Evolutionary conservation across 495 filamentous ascomycete genomes (phyloP).

Genomic region (Achaetomiella virescens): DNA sequence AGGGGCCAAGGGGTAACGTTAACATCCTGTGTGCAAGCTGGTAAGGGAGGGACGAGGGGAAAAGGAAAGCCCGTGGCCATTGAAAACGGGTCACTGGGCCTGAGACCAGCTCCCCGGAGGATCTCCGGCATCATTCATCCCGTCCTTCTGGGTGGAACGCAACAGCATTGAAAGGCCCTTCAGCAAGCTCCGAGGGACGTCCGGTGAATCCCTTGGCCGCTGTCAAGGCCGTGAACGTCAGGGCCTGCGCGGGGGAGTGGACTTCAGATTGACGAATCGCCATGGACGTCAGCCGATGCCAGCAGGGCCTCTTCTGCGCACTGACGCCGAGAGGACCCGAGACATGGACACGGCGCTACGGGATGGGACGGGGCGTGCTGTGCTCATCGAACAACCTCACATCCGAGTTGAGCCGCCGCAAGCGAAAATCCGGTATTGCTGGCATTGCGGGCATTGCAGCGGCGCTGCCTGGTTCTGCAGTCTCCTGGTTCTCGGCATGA

Average conservation of each 20-base stretch:
- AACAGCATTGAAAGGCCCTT: too few relatives aligned
- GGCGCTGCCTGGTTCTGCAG: conserved; percentile 1
- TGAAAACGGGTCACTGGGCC: too few relatives aligned
- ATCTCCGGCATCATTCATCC: too few relatives aligned
- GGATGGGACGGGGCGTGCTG: not conserved
- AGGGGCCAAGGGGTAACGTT: too few relatives aligned
- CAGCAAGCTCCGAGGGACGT: too few relatives aligned
- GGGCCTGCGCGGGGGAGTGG: not conserved
- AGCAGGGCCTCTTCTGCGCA: conserved; percentile 15
- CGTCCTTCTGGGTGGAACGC: too few relatives aligned
- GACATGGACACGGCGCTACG: not conserved
- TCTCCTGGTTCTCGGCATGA: conserved; percentile 7
- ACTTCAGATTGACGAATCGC: conserved; percentile 13
- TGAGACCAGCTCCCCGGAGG: too few relatives aligned
- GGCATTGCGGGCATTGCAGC: conserved; percentile 7
- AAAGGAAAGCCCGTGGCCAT: too few relatives aligned
- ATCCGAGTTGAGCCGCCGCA: not conserved
- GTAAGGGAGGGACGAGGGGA: too few relatives aligned
- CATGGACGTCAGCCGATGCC: conserved; percentile 4
- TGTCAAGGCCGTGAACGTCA: not conserved
- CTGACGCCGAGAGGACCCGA: conserved; percentile 19
- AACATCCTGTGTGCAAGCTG: too few relatives aligned
- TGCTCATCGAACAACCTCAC: not conserved
- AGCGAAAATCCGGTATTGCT: conserved; percentile 19
- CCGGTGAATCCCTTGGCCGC: too few relatives aligned